Conservation (phyloP, 2,329 filamentous ascomycete genomes). For the Venturia aucupariae region DNA sequence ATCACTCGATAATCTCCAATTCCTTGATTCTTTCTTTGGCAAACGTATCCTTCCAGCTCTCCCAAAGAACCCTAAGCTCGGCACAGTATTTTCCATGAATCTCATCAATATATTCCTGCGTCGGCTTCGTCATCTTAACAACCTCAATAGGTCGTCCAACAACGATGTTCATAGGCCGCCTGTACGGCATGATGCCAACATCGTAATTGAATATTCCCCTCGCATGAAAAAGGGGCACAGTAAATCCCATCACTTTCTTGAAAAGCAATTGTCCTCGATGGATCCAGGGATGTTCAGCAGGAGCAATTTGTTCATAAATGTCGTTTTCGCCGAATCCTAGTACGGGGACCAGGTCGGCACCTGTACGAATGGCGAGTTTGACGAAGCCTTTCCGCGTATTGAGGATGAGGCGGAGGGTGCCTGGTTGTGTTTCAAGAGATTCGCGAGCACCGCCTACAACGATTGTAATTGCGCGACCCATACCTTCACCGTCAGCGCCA, state of each 20-base stretch:
- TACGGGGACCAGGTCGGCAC: constrained; percentile 90
- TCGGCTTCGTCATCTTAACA: constrained; percentile 52
- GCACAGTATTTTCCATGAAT: constrained; percentile 70
- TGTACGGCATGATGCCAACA: constrained; percentile 90
- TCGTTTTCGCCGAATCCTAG: constrained; percentile 94
- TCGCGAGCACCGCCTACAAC: constrained; percentile 89
- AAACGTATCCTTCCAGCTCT: constrained; percentile 70
- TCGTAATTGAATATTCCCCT: constrained; percentile 96
- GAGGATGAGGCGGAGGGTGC: constrained; percentile 67
- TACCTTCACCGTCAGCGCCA: constrained; percentile 67
- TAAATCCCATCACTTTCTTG: constrained; percentile 84
- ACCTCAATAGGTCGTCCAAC: constrained; percentile 76
- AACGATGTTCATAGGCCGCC: constrained; percentile 78
- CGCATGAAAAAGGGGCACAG: constrained; percentile 81
- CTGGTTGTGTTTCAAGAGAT: constrained; percentile 78
- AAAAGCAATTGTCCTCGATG: constrained; percentile 74
- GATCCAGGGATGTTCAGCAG: constrained; percentile 66
- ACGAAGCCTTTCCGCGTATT: constrained; percentile 83
- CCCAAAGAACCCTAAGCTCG: constrained; percentile 65
- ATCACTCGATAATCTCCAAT: constrained; percentile 54
- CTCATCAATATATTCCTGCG: constrained; percentile 66
- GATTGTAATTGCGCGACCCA: constrained; percentile 93
- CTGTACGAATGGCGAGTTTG: constrained; percentile 82
- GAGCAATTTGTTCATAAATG: constrained; percentile 81
- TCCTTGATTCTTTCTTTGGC: constrained; percentile 53